Evolutionary conservation across 352 stramenopile genomes (phyloP).

Genomic region (Phytopythium chamaehyphon): DNA sequence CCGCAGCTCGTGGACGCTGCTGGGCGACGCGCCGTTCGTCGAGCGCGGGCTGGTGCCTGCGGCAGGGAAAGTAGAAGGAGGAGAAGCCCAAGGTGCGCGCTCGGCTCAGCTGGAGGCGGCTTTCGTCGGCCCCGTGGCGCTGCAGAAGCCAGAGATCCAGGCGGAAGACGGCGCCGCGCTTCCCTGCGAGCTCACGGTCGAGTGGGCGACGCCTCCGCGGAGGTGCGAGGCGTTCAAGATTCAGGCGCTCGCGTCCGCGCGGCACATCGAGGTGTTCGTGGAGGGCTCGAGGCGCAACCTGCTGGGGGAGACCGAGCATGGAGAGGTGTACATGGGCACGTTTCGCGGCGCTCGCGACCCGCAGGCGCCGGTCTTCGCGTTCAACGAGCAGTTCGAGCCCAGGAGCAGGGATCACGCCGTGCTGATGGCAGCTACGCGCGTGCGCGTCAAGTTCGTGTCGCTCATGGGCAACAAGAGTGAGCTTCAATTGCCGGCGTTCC

Average conservation of each 20-base stretch:
- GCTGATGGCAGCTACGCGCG: conserved; percentile 41
- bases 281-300: conserved; percentile 47
- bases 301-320: conserved; percentile 51
- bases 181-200: conserved; percentile 40
- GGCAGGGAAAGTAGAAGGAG: background rate
- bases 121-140: background rate
- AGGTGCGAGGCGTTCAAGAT: conserved; percentile 47
- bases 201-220: conserved; percentile 28
- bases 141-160: background rate
- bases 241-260: conserved; percentile 50
- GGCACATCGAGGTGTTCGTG: conserved; percentile 65
- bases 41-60: background rate
- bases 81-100: background rate
- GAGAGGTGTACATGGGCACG: conserved; percentile 71
- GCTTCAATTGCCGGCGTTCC: conserved; percentile 34
- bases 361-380: conserved; percentile 30
- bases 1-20: conserved; percentile 3
- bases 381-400: conserved; percentile 46
- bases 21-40: background rate
- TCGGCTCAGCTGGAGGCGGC: background rate
- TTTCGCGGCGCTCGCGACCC: conserved; percentile 35
- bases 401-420: conserved; percentile 38
- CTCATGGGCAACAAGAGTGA: conserved; percentile 50
- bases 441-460: conserved; percentile 75
- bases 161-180: background rate